phyloP scores from a whole-genome alignment of 2,329 filamentous ascomycete genomes.

The Aspergillus proliferans region DNA sequence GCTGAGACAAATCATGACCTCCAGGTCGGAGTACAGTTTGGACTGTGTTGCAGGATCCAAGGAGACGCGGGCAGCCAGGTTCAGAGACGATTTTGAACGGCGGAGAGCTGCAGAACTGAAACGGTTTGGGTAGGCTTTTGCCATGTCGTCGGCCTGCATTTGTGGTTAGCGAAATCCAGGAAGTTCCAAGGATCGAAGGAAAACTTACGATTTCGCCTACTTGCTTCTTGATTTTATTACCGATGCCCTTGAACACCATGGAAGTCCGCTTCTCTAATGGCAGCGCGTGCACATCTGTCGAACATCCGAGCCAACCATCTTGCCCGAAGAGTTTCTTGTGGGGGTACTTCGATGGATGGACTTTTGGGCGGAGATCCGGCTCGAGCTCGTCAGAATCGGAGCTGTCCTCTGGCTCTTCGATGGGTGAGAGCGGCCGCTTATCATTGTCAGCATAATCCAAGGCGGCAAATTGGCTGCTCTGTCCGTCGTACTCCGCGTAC shows the following conservation, averaged over 20 bases:
- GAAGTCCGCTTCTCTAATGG: conserved; percentile 22
- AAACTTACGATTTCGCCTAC: conserved; percentile 31
- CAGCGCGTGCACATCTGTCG: conserved; percentile 24
- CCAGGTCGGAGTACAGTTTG: conserved; percentile 41
- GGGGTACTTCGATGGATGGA: conserved; percentile 6
- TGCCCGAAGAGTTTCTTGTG: conserved; percentile 40
- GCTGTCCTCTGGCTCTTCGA: not conserved
- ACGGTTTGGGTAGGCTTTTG: conserved; percentile 13
- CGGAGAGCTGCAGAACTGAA: conserved; percentile 4
- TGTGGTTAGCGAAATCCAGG: conserved; percentile 1
- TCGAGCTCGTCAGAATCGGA: not conserved
- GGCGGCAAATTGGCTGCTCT: conserved; percentile 10
- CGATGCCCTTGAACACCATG: conserved; percentile 26
- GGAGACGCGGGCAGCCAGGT: conserved; percentile 31
- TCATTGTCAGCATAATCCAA: conserved; percentile 4
- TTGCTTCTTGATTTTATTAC: conserved; percentile 36
- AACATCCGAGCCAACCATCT: conserved; percentile 35
- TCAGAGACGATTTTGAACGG: conserved; percentile 12
- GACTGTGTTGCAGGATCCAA: conserved; percentile 36
- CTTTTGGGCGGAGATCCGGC: conserved; percentile 3
- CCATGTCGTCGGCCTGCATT: conserved; percentile 20
- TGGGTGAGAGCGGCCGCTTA: conserved; percentile 1
- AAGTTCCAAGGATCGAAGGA: not conserved
- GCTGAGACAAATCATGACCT: conserved; percentile 40
- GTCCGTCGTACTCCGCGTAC: conserved; percentile 6